Evolutionary conservation across 2,329 filamentous ascomycete genomes (phyloP).

Genomic region (Penicillium sp.): DNA sequence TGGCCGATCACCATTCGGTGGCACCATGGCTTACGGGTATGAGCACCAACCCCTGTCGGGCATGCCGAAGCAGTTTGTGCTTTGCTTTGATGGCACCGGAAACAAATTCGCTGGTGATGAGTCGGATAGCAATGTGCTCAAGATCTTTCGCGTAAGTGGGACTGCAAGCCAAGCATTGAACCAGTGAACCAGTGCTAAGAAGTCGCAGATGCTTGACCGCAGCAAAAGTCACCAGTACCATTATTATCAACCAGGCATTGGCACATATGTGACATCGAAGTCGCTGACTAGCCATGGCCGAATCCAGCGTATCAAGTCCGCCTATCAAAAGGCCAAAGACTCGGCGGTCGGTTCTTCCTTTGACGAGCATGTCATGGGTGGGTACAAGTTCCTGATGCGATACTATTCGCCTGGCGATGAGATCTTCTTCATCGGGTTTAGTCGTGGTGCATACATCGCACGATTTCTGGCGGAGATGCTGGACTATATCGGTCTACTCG

Average conservation of each 20-base stretch:
- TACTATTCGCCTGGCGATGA: conserved; percentile 61
- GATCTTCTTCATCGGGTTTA: conserved; percentile 74
- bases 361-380: conserved; percentile 77
- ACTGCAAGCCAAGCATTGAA: neutral
- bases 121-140: conserved; percentile 49
- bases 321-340: conserved; percentile 51
- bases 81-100: conserved; percentile 47
- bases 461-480: conserved; percentile 80
- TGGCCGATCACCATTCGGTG: neutral
- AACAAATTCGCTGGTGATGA: conserved; percentile 46
- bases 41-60: conserved; percentile 18
- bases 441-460: conserved; percentile 69
- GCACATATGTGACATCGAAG: conserved; percentile 43
- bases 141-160: conserved; percentile 43
- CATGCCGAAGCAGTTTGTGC: conserved; percentile 39
- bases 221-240: conserved; percentile 41
- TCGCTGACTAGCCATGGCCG: conserved; percentile 35
- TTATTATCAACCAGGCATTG: conserved; percentile 47
- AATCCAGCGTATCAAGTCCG: conserved; percentile 54
- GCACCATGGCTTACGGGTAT: conserved; percentile 20
- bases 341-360: conserved; percentile 78
- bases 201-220: conserved; percentile 40
- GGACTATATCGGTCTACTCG: conserved; percentile 74
- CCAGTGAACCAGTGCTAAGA: neutral
- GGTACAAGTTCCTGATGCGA: conserved; percentile 75